A percentile compares a stretch with the other conserved stretches of the same genome.
Conservation (phyloP, 352 stramenopile species). For the Phytophthora sp. region DNA sequence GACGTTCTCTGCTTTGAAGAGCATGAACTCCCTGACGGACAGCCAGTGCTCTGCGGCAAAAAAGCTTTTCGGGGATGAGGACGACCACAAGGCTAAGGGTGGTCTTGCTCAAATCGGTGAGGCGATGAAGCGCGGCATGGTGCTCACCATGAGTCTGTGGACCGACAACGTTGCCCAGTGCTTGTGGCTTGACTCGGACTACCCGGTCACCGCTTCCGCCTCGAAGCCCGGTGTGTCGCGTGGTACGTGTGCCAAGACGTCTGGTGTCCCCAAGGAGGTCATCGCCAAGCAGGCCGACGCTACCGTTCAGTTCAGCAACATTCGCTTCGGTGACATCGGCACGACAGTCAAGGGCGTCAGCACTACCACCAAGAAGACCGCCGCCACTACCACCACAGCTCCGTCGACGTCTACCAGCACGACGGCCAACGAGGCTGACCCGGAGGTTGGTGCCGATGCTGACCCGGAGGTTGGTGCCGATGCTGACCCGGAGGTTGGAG, state of each 20-base stretch:
- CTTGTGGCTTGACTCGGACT: conserved; percentile 58
- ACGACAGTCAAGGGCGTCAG: conserved; percentile 35
- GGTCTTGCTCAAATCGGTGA: conserved; percentile 39
- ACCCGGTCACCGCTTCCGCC: conserved; percentile 32
- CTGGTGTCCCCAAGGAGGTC: conserved; percentile 41
- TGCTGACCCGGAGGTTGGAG: not conserved
- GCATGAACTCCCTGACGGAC: not conserved
- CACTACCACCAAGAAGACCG: conserved; percentile 5
- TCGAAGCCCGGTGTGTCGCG: conserved; percentile 39
- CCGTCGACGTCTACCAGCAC: not conserved
- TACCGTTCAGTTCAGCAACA: conserved; percentile 39
- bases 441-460: conserved; percentile 7
- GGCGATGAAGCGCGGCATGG: conserved; percentile 44
- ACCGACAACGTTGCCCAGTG: conserved; percentile 49
- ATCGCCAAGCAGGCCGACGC: conserved; percentile 37
- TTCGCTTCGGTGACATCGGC: conserved; percentile 42
- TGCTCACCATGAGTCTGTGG: conserved; percentile 66
- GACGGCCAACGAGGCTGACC: conserved; percentile 19
- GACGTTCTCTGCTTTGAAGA: not conserved
- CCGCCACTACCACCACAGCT: not conserved
- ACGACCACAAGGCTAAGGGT: conserved; percentile 38
- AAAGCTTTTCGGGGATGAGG: conserved; percentile 38
- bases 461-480: not conserved
- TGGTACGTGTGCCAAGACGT: conserved; percentile 41
- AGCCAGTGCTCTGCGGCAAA: not conserved